phyloP scores from a whole-genome alignment of 768 basidiomycete genomes.

The Tulasnella sp. region DNA sequence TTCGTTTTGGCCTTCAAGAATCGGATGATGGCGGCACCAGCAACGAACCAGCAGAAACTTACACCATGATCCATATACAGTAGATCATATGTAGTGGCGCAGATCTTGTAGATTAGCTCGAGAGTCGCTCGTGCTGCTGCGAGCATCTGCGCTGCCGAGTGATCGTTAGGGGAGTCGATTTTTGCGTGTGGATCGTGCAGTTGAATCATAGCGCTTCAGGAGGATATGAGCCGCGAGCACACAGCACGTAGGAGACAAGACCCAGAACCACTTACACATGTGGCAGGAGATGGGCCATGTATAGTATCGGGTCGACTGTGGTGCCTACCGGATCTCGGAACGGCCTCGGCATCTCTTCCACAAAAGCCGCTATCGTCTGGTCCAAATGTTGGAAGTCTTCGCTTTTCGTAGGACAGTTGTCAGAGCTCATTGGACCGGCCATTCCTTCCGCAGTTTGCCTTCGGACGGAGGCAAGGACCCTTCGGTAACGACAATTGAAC shows the following conservation, averaged over 20 bases:
- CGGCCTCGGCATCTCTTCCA: conserved; percentile 4
- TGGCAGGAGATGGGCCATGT: conserved; percentile 26
- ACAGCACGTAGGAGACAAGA: background rate
- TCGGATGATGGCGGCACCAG: background rate
- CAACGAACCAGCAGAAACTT: conserved; percentile 1
- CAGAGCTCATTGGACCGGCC: background rate
- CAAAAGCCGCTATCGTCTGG: background rate
- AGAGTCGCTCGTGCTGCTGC: background rate
- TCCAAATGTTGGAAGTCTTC: conserved; percentile 13
- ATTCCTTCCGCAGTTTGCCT: background rate
- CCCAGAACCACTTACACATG: conserved; percentile 17
- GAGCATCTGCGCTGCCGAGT: background rate
- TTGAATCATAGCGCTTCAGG: background rate
- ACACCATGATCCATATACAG: background rate
- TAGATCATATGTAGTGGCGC: conserved; percentile 4
- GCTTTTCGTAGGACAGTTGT: background rate
- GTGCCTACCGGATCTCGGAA: conserved; percentile 16
- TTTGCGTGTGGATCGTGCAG: conserved; percentile 13
- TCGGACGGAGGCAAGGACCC: no score
- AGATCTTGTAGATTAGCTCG: conserved; percentile 2
- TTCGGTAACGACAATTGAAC: conserved; percentile 8
- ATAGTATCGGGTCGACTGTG: conserved; percentile 44
- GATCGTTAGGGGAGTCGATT: background rate
- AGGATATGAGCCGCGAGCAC: background rate
- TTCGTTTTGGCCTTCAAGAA: background rate